Evolutionary conservation across 1,284 basidiomycete genomes (phyloP).

Genomic region (Kwoniella shivajii): DNA sequence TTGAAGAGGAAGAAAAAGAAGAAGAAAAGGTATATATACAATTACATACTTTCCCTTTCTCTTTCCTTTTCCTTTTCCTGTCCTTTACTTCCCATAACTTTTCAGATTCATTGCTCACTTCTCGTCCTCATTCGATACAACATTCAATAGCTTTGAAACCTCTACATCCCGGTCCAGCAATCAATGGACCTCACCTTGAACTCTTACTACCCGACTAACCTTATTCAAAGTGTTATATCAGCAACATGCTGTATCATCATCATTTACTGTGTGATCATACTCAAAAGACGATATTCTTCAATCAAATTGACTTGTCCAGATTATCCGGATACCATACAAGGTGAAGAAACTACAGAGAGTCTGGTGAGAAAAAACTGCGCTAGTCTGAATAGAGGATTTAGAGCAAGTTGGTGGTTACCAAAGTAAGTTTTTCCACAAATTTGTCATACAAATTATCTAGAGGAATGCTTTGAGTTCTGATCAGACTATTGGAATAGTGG

Average conservation of each 20-base stretch:
- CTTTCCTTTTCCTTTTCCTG: not conserved
- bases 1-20: not conserved
- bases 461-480: not conserved
- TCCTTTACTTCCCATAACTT: no score
- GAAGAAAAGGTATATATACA: not conserved
- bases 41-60: not conserved
- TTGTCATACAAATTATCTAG: not conserved
- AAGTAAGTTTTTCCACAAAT: constrained; percentile 16
- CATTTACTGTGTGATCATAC: not conserved
- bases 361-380: constrained; percentile 25
- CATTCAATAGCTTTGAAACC: not conserved
- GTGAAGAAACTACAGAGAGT: constrained; percentile 15
- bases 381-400: constrained; percentile 37
- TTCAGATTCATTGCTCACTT: not conserved
- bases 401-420: constrained; percentile 44
- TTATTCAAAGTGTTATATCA: not conserved
- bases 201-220: not conserved
- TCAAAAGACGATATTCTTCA: constrained; percentile 2
- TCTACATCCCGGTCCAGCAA: not conserved
- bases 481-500: constrained; percentile 25
- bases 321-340: not conserved
- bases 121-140: not conserved
- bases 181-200: constrained; percentile 9
- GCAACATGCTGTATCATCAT: constrained; percentile 5
- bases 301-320: constrained; percentile 13